Conservation (phyloP, 2,329 filamentous ascomycete species). For the Escovopsis sp. region DNA sequence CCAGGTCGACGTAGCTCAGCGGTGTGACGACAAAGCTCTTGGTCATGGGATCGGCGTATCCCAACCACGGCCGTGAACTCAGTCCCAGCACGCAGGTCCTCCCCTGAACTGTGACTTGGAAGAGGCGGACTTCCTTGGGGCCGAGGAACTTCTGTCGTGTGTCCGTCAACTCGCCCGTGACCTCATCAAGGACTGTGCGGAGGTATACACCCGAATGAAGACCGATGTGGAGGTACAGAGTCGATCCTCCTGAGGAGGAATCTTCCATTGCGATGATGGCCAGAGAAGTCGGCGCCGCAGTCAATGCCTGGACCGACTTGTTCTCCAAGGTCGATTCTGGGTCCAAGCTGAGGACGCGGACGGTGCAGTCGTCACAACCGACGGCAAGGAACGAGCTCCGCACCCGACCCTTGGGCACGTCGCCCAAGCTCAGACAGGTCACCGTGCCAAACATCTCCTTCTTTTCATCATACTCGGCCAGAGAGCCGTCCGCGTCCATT, state of each 20-base stretch:
- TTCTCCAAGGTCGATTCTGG: conserved; percentile 83
- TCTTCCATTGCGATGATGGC: conserved; percentile 94
- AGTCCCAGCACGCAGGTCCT: conserved; percentile 77
- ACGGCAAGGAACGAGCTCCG: conserved; percentile 90
- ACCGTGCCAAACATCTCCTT: conserved; percentile 92
- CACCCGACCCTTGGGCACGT: conserved; percentile 78
- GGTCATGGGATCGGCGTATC: conserved; percentile 77
- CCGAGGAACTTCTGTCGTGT: conserved; percentile 91
- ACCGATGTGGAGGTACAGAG: conserved; percentile 89
- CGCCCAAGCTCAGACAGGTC: conserved; percentile 83
- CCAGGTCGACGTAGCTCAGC: conserved; percentile 71
- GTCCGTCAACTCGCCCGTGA: conserved; percentile 89
- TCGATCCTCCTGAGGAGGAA: conserved; percentile 74
- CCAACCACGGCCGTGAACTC: conserved; percentile 90
- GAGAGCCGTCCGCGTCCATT: conserved; percentile 78
- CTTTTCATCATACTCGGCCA: conserved; percentile 90
- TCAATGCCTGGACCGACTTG: conserved; percentile 87
- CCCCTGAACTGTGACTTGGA: conserved; percentile 76
- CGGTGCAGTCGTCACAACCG: conserved; percentile 91
- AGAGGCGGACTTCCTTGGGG: conserved; percentile 76
- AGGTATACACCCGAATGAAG: conserved; percentile 93
- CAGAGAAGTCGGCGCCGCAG: conserved; percentile 74
- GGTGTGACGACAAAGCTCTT: conserved; percentile 87
- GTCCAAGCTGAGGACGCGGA: conserved; percentile 80
- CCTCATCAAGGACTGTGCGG: conserved; percentile 83